Conservation (phyloP, 768 basidiomycete genomes). For the Mycena chlorophos region DNA sequence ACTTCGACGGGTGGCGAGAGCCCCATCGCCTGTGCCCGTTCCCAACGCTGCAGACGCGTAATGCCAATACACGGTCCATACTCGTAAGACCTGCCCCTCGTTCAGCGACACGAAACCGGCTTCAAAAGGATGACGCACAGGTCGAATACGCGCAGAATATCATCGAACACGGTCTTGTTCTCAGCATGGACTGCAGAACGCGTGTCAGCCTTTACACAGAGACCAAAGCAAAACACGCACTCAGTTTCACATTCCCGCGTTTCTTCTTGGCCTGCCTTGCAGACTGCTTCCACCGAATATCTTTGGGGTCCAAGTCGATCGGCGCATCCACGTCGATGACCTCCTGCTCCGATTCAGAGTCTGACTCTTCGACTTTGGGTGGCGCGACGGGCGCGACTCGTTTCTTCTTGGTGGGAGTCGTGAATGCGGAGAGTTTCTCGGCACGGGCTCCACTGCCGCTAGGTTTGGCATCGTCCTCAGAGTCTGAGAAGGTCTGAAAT, state of each 20-base stretch:
- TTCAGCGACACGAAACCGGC: conserved; percentile 6
- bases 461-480: neutral
- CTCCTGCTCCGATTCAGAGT: neutral
- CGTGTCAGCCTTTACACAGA: neutral
- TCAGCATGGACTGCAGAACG: conserved; percentile 59
- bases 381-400: neutral
- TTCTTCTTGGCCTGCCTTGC: conserved; percentile 47
- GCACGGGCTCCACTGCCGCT: neutral
- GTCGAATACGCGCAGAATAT: conserved; percentile 80
- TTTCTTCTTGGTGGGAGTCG: neutral
- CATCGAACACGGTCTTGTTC: conserved; percentile 60
- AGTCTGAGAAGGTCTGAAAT: neutral
- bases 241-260: conserved; percentile 57
- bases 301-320: conserved; percentile 48
- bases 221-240: conserved; percentile 46
- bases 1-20: conserved; percentile 78
- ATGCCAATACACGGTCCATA: conserved; percentile 82
- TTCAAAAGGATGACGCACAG: conserved; percentile 38
- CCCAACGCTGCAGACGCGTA: conserved; percentile 84
- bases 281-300: conserved; percentile 52
- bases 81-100: conserved; percentile 57
- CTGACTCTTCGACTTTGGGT: neutral
- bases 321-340: conserved; percentile 18
- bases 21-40: conserved; percentile 76
- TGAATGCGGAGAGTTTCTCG: neutral